phyloP scores from a whole-genome alignment of 306 rosid genomes.

The Cicer judaicum region DNA sequence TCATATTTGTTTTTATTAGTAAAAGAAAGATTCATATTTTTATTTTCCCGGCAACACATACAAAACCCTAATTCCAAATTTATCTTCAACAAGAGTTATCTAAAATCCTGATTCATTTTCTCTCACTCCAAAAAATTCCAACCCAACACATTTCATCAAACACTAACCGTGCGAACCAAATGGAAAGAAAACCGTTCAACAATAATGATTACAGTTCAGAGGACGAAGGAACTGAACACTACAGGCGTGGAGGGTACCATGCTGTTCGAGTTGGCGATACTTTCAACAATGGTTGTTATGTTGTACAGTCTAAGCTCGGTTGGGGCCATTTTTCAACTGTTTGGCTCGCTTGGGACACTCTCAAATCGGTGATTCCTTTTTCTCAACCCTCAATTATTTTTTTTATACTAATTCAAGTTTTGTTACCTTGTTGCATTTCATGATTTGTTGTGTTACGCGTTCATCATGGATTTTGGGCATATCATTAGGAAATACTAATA shows the following conservation, averaged over 20 bases:
- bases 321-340: slow-evolving; percentile 34
- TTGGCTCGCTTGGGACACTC: slow-evolving; percentile 34
- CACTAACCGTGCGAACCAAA: neutral
- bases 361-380: neutral
- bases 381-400: neutral
- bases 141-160: neutral
- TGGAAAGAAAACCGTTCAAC: slow-evolving; percentile 5
- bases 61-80: slow-evolving; percentile 24
- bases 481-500: neutral
- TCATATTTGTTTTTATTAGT: too few relatives aligned
- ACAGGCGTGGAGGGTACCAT: slow-evolving; percentile 33
- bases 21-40: neutral
- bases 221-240: slow-evolving; percentile 19
- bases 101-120: neutral
- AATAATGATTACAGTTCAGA: slow-evolving; percentile 24
- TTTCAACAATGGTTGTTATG: slow-evolving; percentile 19
- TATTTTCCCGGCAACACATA: slow-evolving; percentile 26
- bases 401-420: neutral
- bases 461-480: neutral
- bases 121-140: neutral
- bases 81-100: neutral
- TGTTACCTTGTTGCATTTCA: neutral
- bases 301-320: slow-evolving; percentile 14
- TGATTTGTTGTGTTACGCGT: neutral
- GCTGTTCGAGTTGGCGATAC: slow-evolving; percentile 4